phyloP scores from a whole-genome alignment of 2,329 filamentous ascomycete genomes.

The Fusarium annulatum region DNA sequence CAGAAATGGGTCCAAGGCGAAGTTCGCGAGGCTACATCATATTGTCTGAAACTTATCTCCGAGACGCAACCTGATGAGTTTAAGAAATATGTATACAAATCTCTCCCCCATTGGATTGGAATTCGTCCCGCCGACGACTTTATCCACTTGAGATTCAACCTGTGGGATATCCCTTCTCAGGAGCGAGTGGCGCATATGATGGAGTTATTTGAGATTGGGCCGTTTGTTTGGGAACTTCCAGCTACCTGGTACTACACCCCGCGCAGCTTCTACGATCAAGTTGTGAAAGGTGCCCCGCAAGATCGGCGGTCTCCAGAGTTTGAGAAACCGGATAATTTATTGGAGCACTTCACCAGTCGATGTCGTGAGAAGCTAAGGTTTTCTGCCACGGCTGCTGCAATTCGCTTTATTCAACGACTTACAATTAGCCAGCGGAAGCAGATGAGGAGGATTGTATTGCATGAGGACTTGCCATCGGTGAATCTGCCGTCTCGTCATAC shows the following conservation, averaged over 20 bases:
- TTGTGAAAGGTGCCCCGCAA: neutral
- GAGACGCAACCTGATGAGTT: neutral
- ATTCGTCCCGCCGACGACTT: neutral
- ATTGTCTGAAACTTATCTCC: neutral
- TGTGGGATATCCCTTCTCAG: neutral
- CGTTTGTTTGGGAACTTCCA: neutral
- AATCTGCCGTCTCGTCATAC: neutral
- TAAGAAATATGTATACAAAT: accelerated
- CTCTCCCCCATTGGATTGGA: neutral
- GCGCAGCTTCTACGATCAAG: accelerated
- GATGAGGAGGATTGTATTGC: neutral
- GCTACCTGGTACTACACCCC: neutral
- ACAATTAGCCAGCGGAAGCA: neutral
- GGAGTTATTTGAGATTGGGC: neutral
- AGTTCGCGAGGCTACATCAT: neutral
- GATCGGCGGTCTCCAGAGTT: neutral
- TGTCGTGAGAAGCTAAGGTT: constrained; percentile 2
- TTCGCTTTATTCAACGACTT: constrained; percentile 14
- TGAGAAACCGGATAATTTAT: neutral
- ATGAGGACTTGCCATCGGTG: constrained; percentile 4
- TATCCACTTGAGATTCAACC: neutral
- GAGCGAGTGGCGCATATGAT: accelerated
- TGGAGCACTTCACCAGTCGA: neutral
- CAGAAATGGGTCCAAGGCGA: neutral
- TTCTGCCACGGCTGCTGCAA: constrained; percentile 16